Evolutionary conservation across 176 grass and related monocot species (phyloP).

Genomic region (Aegilops speltoides): DNA sequence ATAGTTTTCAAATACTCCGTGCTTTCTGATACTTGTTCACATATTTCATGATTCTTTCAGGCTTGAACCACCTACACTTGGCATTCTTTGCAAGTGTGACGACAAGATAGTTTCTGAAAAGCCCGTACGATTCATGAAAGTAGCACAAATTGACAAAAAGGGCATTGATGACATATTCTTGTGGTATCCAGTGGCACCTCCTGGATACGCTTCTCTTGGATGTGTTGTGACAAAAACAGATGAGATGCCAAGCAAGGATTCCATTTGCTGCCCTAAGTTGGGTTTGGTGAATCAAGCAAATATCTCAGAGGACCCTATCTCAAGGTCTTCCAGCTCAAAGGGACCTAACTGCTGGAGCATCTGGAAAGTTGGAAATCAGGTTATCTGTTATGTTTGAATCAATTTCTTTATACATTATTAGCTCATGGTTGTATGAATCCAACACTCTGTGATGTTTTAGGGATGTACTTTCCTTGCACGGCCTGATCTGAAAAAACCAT

Average conservation of each 20-base stretch:
- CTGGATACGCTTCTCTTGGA: slow-evolving; percentile 90
- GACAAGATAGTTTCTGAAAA: slow-evolving; percentile 71
- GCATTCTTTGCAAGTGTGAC: slow-evolving; percentile 84
- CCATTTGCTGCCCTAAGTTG: slow-evolving; percentile 82
- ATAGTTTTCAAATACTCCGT: slow-evolving; percentile 2
- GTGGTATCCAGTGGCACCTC: slow-evolving; percentile 92
- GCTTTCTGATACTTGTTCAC: slow-evolving; percentile 27
- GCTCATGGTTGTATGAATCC: not conserved
- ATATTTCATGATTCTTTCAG: slow-evolving; percentile 47
- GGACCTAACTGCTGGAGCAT: slow-evolving; percentile 93
- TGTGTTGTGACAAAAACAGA: slow-evolving; percentile 86
- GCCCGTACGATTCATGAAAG: slow-evolving; percentile 80
- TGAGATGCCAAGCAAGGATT: slow-evolving; percentile 78
- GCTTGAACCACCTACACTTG: slow-evolving; percentile 86
- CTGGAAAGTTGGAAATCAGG: slow-evolving; percentile 99
- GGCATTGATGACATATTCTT: slow-evolving; percentile 82
- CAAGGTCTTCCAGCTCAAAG: slow-evolving; percentile 73
- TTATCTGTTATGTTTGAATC: slow-evolving; percentile 14
- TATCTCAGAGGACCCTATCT: slow-evolving; percentile 76
- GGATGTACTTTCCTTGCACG: slow-evolving; percentile 88
- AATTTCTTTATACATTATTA: slow-evolving; percentile 24
- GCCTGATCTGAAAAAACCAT: slow-evolving; percentile 91
- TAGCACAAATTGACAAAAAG: slow-evolving; percentile 77
- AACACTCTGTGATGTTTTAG: slow-evolving; percentile 50
- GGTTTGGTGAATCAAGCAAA: slow-evolving; percentile 76